phyloP scores from a whole-genome alignment of 495 filamentous ascomycete genomes.

The Daldinia bambusicola region DNA sequence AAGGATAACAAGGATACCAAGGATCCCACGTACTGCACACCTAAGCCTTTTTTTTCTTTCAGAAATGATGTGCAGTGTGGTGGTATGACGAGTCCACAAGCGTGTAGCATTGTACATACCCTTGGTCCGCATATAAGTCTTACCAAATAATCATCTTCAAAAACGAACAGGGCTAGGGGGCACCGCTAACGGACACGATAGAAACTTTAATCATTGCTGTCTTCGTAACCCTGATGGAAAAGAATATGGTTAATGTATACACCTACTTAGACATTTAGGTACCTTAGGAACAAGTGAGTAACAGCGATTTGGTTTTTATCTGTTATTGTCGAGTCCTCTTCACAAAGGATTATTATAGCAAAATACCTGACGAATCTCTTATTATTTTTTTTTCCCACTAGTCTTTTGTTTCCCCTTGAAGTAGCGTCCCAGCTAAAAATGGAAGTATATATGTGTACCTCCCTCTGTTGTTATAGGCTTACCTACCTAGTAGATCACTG shows the following conservation, averaged over 20 bases:
- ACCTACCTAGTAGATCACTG: slow-evolving; percentile 1
- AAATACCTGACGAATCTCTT: too few species aligned
- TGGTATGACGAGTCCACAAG: slow-evolving; percentile 45
- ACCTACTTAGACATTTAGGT: neutral
- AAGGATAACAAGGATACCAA: slow-evolving; percentile 21
- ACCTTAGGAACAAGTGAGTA: neutral
- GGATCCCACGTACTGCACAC: slow-evolving; percentile 34
- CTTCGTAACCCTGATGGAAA: slow-evolving; percentile 32
- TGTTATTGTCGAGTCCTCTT: too few species aligned
- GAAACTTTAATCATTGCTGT: slow-evolving; percentile 31
- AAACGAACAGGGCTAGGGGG: slow-evolving; percentile 7
- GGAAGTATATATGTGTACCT: neutral
- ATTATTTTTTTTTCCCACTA: too few species aligned
- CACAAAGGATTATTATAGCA: too few species aligned
- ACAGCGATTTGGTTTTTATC: too few species aligned
- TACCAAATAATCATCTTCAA: slow-evolving; percentile 32
- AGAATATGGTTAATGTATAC: slow-evolving; percentile 11
- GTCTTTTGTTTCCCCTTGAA: too few species aligned
- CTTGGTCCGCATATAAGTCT: slow-evolving; percentile 33
- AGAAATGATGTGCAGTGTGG: slow-evolving; percentile 40
- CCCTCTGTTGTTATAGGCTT: neutral
- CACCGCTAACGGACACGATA: slow-evolving; percentile 27
- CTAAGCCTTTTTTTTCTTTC: slow-evolving; percentile 38
- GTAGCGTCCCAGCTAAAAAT: neutral
- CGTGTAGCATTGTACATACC: slow-evolving; percentile 36